phyloP scores from a whole-genome alignment of 2,329 filamentous ascomycete genomes.

The Colletotrichum godetiae region DNA sequence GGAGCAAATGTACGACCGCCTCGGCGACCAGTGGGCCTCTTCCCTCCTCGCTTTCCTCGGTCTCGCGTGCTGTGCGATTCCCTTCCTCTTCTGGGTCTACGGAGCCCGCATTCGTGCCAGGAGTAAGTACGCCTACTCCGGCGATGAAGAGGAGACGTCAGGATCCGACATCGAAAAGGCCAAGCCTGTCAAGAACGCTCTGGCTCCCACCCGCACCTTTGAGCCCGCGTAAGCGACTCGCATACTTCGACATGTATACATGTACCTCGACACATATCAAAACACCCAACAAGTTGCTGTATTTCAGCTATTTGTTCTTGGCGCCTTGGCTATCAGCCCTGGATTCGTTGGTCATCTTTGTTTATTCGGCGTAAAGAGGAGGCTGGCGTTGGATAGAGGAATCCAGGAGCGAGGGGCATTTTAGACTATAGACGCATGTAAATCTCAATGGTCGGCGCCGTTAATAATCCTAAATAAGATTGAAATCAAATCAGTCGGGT shows the following conservation, averaged over 20 bases:
- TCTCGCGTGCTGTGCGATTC: slow-evolving; percentile 83
- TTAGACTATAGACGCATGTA: slow-evolving; percentile 1
- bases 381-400: background rate
- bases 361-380: slow-evolving; percentile 7
- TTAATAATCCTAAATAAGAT: slow-evolving; percentile 3
- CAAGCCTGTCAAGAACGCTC: slow-evolving; percentile 36
- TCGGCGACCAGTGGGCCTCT: slow-evolving; percentile 82
- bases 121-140: slow-evolving; percentile 80
- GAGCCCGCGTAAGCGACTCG: slow-evolving; percentile 18
- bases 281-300: background rate
- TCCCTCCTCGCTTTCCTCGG: slow-evolving; percentile 78
- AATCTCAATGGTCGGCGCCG: slow-evolving; percentile 1
- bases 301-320: background rate
- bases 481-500: background rate
- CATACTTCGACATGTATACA: no score
- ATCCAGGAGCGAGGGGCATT: background rate
- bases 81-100: slow-evolving; percentile 83
- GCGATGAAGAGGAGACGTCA: slow-evolving; percentile 59
- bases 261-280: background rate
- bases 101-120: slow-evolving; percentile 76
- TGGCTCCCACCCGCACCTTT: slow-evolving; percentile 16
- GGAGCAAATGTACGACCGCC: slow-evolving; percentile 79
- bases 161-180: slow-evolving; percentile 53
- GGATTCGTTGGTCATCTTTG: background rate
- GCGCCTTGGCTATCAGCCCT: background rate